A percentile compares a stretch with the other conserved stretches of the same genome.
Conservation (phyloP, 768 basidiomycete genomes). For the Lyophyllum semitale region DNA sequence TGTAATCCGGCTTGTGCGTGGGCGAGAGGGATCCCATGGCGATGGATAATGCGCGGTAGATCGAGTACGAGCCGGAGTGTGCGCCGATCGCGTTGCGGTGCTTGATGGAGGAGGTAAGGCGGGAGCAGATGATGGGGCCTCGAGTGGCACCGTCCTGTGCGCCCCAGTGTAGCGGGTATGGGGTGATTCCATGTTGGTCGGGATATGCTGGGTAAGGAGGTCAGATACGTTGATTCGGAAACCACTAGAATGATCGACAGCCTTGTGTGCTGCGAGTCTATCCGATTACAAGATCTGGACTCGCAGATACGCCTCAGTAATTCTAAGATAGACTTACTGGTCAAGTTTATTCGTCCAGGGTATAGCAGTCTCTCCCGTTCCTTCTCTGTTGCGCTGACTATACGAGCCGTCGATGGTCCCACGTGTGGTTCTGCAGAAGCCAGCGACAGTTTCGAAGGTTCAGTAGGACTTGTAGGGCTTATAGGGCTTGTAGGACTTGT, state of each 20-base stretch:
- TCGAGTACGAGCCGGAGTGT: constrained; percentile 91
- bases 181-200: constrained; percentile 87
- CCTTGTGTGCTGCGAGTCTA: too few species aligned
- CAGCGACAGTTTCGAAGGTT: constrained; percentile 21
- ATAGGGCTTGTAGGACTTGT: constrained; percentile 1
- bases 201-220: constrained; percentile 62
- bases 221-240: not conserved
- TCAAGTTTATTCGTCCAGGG: constrained; percentile 80
- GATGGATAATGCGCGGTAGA: constrained; percentile 91
- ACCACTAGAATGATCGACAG: too few species aligned
- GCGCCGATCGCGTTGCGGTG: constrained; percentile 93
- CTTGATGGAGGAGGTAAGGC: constrained; percentile 83
- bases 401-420: constrained; percentile 20
- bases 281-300: too few species aligned
- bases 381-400: constrained; percentile 42
- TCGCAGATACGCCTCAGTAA: too few species aligned
- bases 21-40: constrained; percentile 85
- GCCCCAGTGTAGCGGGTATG: constrained; percentile 83
- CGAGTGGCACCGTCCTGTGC: constrained; percentile 61
- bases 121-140: constrained; percentile 88
- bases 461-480: constrained; percentile 2
- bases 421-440: constrained; percentile 27
- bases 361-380: constrained; percentile 78
- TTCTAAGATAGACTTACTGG: constrained; percentile 65
- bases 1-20: constrained; percentile 80